phyloP scores from a whole-genome alignment of 2,329 filamentous ascomycete species.

The Pyrenochaeta sp. region DNA sequence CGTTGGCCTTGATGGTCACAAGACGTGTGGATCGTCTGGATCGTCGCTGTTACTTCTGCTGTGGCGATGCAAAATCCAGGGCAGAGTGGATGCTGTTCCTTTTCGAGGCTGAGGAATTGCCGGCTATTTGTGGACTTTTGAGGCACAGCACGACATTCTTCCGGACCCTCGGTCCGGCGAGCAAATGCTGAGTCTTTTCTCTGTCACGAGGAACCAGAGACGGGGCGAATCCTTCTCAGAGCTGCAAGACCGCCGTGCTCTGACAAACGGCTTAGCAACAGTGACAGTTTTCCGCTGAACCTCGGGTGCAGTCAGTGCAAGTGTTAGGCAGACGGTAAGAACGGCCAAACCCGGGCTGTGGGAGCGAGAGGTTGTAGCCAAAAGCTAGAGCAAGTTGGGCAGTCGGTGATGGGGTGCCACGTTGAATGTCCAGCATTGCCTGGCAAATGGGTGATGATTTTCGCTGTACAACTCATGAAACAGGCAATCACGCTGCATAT shows the following conservation, averaged over 20 bases:
- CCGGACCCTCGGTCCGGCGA: conserved; percentile 39
- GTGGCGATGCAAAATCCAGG: background rate
- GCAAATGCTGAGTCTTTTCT: conserved; percentile 16
- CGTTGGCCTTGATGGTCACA: conserved; percentile 3
- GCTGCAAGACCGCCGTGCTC: background rate
- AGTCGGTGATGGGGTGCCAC: conserved; percentile 30
- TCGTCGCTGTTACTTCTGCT: conserved; percentile 2
- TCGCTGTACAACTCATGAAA: conserved; percentile 53
- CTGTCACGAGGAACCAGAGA: conserved; percentile 18
- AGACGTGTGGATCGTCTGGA: background rate
- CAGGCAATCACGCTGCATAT: conserved; percentile 45
- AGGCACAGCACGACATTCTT: conserved; percentile 22
- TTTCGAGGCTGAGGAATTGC: conserved; percentile 16
- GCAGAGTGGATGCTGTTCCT: background rate
- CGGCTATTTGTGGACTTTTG: conserved; percentile 37
- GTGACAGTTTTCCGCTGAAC: background rate
- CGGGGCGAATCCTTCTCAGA: background rate
- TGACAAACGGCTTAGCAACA: background rate
- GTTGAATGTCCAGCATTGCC: conserved; percentile 26
- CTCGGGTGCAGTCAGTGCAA: background rate
- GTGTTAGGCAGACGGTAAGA: background rate
- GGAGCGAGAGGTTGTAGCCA: conserved; percentile 4
- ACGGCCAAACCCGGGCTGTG: conserved; percentile 12
- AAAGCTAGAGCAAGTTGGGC: conserved; percentile 16
- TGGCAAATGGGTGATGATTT: conserved; percentile 25